Evolutionary conservation across 441 rosid species (phyloP).

Genomic region (Omphalea diandra): DNA sequence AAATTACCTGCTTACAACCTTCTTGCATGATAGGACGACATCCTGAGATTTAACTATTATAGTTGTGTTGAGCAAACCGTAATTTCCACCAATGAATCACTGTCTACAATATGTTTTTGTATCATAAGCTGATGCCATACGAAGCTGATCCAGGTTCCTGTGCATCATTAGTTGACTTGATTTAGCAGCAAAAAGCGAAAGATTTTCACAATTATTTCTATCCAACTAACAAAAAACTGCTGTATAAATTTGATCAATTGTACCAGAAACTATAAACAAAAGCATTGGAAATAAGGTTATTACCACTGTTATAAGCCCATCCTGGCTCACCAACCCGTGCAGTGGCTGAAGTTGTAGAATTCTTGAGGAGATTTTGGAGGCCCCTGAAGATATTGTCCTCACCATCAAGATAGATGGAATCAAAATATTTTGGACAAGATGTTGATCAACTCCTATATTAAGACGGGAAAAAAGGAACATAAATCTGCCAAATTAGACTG

Average conservation of each 20-base stretch:
- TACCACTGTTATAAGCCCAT: constrained; percentile 96
- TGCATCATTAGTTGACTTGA: constrained; percentile 11
- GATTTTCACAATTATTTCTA: neutral
- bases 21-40: too few species aligned
- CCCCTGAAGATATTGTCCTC: constrained; percentile 50
- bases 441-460: constrained; percentile 63
- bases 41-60: too few species aligned
- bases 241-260: constrained; percentile 20
- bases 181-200: neutral
- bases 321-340: constrained; percentile 99
- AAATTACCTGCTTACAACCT: too few species aligned
- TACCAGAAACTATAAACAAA: constrained; percentile 97
- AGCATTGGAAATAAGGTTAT: constrained; percentile 70
- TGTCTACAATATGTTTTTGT: constrained; percentile 95
- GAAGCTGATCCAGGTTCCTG: constrained; percentile 98
- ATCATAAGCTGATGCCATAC: constrained; percentile 66
- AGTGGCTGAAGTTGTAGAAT: constrained; percentile 50
- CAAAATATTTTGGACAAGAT: constrained; percentile 76
- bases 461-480: neutral
- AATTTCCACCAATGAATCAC: constrained; percentile 86
- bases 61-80: constrained; percentile 76
- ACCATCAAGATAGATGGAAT: constrained; percentile 65
- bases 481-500: constrained; percentile 14
- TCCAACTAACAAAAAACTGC: constrained; percentile 59
- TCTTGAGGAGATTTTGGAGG: constrained; percentile 51